Evolutionary conservation across 2,329 filamentous ascomycete genomes (phyloP), one percentile per base, ranked within the genome.

Genomic region (Botrytis cinerea): DNA sequence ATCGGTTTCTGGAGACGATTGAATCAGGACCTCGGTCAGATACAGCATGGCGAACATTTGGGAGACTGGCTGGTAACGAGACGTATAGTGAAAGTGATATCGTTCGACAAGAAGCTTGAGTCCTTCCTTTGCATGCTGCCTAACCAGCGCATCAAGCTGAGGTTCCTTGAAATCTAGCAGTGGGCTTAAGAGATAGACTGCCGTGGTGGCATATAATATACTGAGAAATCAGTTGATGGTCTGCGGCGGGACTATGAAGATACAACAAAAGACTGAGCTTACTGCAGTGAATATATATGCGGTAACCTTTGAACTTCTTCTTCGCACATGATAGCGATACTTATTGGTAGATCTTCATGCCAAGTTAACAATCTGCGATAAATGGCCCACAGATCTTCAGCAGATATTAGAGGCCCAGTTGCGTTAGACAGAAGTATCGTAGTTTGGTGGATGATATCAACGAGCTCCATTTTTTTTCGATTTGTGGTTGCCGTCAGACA

Each of bases 11-110:
- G 80, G 79, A 35, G 78, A 81, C 68, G 78, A 80, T 35, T 80
- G 78, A n/a, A 78, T 74, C 40, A 81, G 67, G 12, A 78, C 68
- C 67, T 82, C 80, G 18, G 76, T 77, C 35, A 82, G 71, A 62
- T 82, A 79, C 5, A 82, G 75, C 45, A 80, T 28, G 35, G 77
- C 75, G 74, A 82, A 81, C 74, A 81, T 79, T 69, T 82, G 81
- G 25, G 81, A 72, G 1, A 80, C 78, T 4, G 80, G 78, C 60
- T 82, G 80, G 71, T 81, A 81, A 35, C 77, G 77, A 70, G 78
- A 80, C 1, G 77, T 77, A 71, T 80, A 82, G 18, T 77, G 75
- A 9, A 73, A 73, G 16, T 75, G 73, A 75, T 81, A 82, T 61
- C 78, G 74, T 28, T 76, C 75, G 16, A 79, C 76, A 16, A 82